A percentile compares a stretch with the other conserved stretches of the same genome.
These are phyloP conservation scores for Ambrosiella xylebori DNA, from an alignment of 2,329 filamentous ascomycete genomes.

Conservation along the genomic window DNA sequence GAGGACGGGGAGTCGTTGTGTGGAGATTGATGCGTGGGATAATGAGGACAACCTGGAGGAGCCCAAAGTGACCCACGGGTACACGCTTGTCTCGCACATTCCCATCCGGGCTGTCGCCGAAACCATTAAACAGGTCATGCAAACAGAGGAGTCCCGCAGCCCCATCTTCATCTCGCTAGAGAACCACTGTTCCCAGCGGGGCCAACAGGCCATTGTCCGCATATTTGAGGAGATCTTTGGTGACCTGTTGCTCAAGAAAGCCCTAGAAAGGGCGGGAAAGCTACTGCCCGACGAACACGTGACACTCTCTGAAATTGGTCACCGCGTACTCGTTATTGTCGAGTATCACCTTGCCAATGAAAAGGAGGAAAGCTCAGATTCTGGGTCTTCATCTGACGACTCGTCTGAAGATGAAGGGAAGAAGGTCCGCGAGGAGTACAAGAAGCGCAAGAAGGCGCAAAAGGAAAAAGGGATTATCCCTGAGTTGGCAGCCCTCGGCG, in stretches of 20 bases:
- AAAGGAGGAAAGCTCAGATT: slow-evolving; percentile 23
- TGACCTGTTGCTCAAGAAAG: slow-evolving; percentile 39
- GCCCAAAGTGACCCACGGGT: slow-evolving; percentile 55
- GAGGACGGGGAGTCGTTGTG: slow-evolving; percentile 45
- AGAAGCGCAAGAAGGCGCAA: slow-evolving; percentile 32
- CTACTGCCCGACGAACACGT: slow-evolving; percentile 40
- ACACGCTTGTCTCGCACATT: slow-evolving; percentile 49
- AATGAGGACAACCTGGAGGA: slow-evolving; percentile 41
- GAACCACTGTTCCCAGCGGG: slow-evolving; percentile 44
- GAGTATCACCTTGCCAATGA: slow-evolving; percentile 46
- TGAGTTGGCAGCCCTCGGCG: slow-evolving; percentile 46
- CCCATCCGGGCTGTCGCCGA: slow-evolving; percentile 48
- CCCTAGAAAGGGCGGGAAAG: slow-evolving; percentile 38
- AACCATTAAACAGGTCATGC: slow-evolving; percentile 44
- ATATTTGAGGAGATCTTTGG: slow-evolving; percentile 51
- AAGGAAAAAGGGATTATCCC: slow-evolving; percentile 38
- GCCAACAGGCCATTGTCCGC: slow-evolving; percentile 42
- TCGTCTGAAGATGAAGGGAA: slow-evolving; percentile 25
- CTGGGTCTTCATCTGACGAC: slow-evolving; percentile 18
- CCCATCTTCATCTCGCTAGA: slow-evolving; percentile 50
- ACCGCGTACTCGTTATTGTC: slow-evolving; percentile 49
- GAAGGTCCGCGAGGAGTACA: slow-evolving; percentile 34
- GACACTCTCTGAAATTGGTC: slow-evolving; percentile 38
- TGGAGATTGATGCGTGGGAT: slow-evolving; percentile 62
- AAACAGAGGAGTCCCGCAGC: slow-evolving; percentile 32